Percentiles rank a stretch among this genome's conserved stretches.
Conservation (phyloP, 106 monocot species). For the Acorus gramineus region DNA sequence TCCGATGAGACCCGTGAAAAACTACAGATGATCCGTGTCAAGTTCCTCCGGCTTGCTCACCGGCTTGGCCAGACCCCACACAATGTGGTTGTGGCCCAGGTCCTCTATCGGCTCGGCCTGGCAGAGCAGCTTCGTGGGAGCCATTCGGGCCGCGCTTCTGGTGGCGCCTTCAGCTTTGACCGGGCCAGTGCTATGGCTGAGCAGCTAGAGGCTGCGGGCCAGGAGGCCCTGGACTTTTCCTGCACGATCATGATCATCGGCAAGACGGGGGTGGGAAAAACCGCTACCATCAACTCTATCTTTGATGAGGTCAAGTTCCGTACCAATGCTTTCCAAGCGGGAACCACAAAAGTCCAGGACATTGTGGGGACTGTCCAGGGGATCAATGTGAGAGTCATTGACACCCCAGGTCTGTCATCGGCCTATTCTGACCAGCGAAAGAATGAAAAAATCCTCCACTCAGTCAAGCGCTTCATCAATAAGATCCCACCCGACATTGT, state of each 20-base stretch:
- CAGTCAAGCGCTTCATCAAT: constrained; percentile 66
- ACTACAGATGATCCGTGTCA: constrained; percentile 90
- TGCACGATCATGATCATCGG: constrained; percentile 98
- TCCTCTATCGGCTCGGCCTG: constrained; percentile 86
- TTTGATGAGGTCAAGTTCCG: constrained; percentile 49
- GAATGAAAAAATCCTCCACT: constrained; percentile 67
- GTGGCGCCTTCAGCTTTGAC: constrained; percentile 76
- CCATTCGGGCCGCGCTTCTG: neutral
- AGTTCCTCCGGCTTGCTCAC: constrained; percentile 79
- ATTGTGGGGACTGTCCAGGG: constrained; percentile 70
- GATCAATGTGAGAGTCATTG: constrained; percentile 80
- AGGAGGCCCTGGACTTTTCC: constrained; percentile 66
- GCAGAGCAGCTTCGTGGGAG: constrained; percentile 84
- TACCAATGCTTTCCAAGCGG: constrained; percentile 59
- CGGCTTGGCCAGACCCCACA: constrained; percentile 93
- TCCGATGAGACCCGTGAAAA: constrained; percentile 73
- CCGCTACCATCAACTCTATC: constrained; percentile 93
- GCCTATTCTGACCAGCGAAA: constrained; percentile 53
- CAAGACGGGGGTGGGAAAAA: constrained; percentile 91
- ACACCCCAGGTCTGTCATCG: constrained; percentile 79
- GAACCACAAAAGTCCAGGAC: constrained; percentile 66
- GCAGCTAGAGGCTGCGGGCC: constrained; percentile 68
- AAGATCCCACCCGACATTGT: constrained; percentile 85
- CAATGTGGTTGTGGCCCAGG: constrained; percentile 96
- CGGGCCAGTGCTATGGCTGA: constrained; percentile 89